Percentiles rank a stretch among this genome's conserved stretches.
phyloP scores from a whole-genome alignment of 768 basidiomycete genomes.

The Mycena floridula region DNA sequence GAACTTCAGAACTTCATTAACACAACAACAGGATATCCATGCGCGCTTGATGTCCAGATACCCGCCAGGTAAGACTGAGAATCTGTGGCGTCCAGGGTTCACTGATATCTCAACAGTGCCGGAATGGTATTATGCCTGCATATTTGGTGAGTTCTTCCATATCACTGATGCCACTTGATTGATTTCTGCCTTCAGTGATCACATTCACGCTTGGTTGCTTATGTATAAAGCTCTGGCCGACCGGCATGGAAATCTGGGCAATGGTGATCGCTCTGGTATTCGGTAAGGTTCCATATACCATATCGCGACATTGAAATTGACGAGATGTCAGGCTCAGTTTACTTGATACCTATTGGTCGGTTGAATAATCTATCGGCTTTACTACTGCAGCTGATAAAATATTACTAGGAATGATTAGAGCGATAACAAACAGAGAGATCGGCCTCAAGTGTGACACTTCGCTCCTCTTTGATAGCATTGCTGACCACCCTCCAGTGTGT shows the following conservation, averaged over 20 bases:
- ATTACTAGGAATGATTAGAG: constrained; percentile 28
- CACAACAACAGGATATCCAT: constrained; percentile 81
- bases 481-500: constrained; percentile 15
- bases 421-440: constrained; percentile 32
- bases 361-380: constrained; percentile 6
- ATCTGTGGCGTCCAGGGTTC: too few relatives aligned
- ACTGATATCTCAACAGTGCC: constrained; percentile 37
- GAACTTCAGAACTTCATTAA: constrained; percentile 39
- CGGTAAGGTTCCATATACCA: constrained; percentile 1
- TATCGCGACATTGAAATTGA: not conserved
- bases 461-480: constrained; percentile 12
- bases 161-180: constrained; percentile 1
- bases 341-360: constrained; percentile 28
- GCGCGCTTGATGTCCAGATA: constrained; percentile 77
- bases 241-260: constrained; percentile 35
- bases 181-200: constrained; percentile 8
- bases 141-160: constrained; percentile 23
- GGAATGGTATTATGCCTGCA: constrained; percentile 44
- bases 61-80: constrained; percentile 67
- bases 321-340: constrained; percentile 17
- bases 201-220: constrained; percentile 30
- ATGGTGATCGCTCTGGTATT: constrained; percentile 17
- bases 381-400: not conserved
- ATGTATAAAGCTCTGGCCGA: constrained; percentile 30
- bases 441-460: constrained; percentile 20